A percentile compares a stretch with the other conserved stretches of the same genome.
phyloP scores from a whole-genome alignment of 2,329 filamentous ascomycete genomes.

The Colletotrichum euphorbiae region DNA sequence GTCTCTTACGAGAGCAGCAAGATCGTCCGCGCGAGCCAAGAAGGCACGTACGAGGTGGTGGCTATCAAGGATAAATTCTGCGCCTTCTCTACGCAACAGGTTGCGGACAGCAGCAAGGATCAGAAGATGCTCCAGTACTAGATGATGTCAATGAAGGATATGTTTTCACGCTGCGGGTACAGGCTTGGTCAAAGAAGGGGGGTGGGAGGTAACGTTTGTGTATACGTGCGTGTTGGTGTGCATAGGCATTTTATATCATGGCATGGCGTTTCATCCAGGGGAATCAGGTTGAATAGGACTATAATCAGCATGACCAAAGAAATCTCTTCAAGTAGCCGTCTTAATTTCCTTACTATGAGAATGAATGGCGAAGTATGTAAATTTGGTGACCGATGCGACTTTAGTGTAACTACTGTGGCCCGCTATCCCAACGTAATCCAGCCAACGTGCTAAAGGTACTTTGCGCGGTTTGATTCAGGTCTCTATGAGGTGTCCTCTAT shows the following conservation, averaged over 20 bases:
- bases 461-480: background rate
- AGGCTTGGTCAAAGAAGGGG: conserved; percentile 16
- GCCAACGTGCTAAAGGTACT: background rate
- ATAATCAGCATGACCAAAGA: conserved; percentile 31
- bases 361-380: background rate
- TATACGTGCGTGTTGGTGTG: conserved; percentile 36
- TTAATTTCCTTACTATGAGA: background rate
- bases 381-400: background rate
- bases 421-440: background rate
- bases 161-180: background rate
- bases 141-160: conserved; percentile 18
- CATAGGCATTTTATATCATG: conserved; percentile 54
- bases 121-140: conserved; percentile 48
- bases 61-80: conserved; percentile 95
- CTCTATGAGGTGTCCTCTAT: conserved; percentile 62
- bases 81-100: conserved; percentile 81
- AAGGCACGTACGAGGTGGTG: conserved; percentile 97
- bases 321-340: conserved; percentile 18
- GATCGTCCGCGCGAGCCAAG: conserved; percentile 85
- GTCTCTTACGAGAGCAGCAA: conserved; percentile 84
- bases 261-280: conserved; percentile 46
- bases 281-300: conserved; percentile 37
- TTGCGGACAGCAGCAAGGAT: conserved; percentile 59
- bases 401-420: background rate
- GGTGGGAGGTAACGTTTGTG: conserved; percentile 19